phyloP scores from a whole-genome alignment of 2,329 filamentous ascomycete species.

The Colletotrichum kahawae region DNA sequence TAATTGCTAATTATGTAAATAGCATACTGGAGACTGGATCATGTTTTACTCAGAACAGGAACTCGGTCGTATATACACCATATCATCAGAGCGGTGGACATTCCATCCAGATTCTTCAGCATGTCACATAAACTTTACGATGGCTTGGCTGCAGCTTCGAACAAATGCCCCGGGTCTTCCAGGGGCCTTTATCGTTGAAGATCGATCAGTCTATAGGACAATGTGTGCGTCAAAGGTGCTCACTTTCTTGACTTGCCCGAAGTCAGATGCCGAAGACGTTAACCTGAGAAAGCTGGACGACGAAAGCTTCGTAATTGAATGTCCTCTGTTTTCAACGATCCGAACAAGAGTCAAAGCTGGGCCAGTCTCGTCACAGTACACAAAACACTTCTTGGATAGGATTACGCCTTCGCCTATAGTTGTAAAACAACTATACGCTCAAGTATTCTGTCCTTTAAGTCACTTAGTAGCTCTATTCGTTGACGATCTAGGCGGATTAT shows the following conservation, averaged over 20 bases:
- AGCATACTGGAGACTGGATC: no score
- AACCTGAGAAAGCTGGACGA: background rate
- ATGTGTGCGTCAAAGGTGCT: background rate
- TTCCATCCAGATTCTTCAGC: background rate
- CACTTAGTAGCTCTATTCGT: background rate
- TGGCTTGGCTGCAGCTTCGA: background rate
- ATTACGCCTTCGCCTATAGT: background rate
- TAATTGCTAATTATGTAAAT: no score
- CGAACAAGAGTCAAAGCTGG: background rate
- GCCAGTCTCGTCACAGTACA: background rate
- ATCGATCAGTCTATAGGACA: background rate
- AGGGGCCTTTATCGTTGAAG: background rate
- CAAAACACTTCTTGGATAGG: background rate
- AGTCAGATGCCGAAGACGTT: background rate
- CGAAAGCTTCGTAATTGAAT: background rate
- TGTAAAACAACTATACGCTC: background rate
- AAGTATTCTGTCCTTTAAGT: background rate
- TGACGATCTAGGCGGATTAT: background rate
- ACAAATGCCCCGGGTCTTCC: background rate
- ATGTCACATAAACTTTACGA: background rate
- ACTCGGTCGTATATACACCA: background rate
- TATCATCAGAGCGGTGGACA: background rate
- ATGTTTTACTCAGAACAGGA: no score
- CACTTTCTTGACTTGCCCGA: background rate
- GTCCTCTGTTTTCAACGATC: background rate